Percentiles rank a stretch among this genome's conserved stretches.
Conservation (phyloP, 2,329 filamentous ascomycete species). For the Akanthomyces uredinophilus region DNA sequence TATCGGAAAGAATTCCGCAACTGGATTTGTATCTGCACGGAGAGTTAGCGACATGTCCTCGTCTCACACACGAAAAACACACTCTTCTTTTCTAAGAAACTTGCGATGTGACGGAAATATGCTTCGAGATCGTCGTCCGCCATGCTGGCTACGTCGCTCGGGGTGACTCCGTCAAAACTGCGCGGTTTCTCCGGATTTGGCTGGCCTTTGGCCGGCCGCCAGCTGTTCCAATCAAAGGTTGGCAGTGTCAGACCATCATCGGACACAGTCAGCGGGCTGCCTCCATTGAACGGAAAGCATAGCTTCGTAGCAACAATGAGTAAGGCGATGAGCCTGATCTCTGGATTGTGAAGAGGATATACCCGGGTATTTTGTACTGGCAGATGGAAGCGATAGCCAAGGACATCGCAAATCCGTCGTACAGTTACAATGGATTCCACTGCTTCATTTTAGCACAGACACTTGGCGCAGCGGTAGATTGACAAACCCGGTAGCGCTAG, state of each 20-base stretch:
- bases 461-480: neutral
- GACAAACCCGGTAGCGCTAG: conserved; percentile 66
- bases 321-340: conserved; percentile 65
- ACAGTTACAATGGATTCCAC: conserved; percentile 44
- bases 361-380: conserved; percentile 41
- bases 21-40: conserved; percentile 23
- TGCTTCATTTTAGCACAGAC: conserved; percentile 33
- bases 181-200: conserved; percentile 14
- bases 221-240: conserved; percentile 64
- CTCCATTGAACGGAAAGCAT: conserved; percentile 65
- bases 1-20: conserved; percentile 32
- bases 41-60: neutral
- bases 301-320: conserved; percentile 75
- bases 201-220: conserved; percentile 49
- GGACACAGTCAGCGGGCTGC: conserved; percentile 22
- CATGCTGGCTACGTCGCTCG: conserved; percentile 60
- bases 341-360: conserved; percentile 59
- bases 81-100: conserved; percentile 31
- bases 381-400: conserved; percentile 52
- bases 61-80: conserved; percentile 4
- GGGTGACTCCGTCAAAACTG: conserved; percentile 49
- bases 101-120: conserved; percentile 49
- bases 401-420: conserved; percentile 40
- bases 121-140: conserved; percentile 54
- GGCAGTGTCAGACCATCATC: conserved; percentile 19